phyloP scores from a whole-genome alignment of 192 early-diverging fungal species.

The Coemansia sp. region DNA sequence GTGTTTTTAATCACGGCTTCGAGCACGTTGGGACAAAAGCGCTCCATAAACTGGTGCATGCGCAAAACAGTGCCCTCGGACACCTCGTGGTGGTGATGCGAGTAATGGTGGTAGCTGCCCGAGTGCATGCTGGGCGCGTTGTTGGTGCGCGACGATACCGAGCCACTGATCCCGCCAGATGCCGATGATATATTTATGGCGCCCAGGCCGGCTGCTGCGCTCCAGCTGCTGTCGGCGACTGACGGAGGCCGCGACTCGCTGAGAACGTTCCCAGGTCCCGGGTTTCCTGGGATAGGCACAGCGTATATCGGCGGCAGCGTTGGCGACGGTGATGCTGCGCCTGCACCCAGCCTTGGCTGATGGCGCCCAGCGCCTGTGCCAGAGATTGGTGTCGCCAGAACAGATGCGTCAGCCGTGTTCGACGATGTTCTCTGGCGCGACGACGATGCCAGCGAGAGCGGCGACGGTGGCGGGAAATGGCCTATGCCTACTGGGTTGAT shows the following conservation, averaged over 20 bases:
- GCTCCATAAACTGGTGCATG: slow-evolving; percentile 58
- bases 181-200: slow-evolving; percentile 29
- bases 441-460: slow-evolving; percentile 23
- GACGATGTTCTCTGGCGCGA: slow-evolving; percentile 26
- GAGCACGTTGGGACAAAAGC: slow-evolving; percentile 47
- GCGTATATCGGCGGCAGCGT: slow-evolving; percentile 46
- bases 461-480: slow-evolving; percentile 39
- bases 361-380: slow-evolving; percentile 25
- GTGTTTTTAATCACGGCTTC: slow-evolving; percentile 47
- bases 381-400: slow-evolving; percentile 27
- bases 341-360: slow-evolving; percentile 26
- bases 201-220: slow-evolving; percentile 22
- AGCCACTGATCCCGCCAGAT: background rate
- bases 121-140: slow-evolving; percentile 21
- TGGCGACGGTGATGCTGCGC: slow-evolving; percentile 37
- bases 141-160: slow-evolving; percentile 21
- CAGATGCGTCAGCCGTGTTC: slow-evolving; percentile 18
- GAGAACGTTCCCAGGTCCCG: slow-evolving; percentile 49
- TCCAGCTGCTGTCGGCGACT: slow-evolving; percentile 39
- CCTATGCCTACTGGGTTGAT: slow-evolving; percentile 9
- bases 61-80: slow-evolving; percentile 53
- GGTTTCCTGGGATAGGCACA: slow-evolving; percentile 53
- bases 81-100: slow-evolving; percentile 44
- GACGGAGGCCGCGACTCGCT: slow-evolving; percentile 43
- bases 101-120: slow-evolving; percentile 13